These are phyloP conservation scores for Geotrichum europaeum DNA, from an alignment of 1,139 yeast genomes.

Conservation along the genomic window DNA sequence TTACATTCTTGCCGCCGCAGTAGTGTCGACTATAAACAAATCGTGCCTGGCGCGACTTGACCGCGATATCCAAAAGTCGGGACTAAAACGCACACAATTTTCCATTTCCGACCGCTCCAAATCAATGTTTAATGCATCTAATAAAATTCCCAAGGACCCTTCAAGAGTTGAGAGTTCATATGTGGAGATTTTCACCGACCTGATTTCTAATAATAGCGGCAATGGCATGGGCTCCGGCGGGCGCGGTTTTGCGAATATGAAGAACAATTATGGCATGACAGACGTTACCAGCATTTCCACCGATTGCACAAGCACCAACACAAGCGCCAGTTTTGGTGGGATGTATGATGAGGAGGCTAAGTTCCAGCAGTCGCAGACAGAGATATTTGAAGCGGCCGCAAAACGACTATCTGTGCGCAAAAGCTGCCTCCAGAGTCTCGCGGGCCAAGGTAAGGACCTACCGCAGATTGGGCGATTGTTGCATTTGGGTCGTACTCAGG, in stretches of 20 bases:
- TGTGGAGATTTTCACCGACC: too few relatives aligned
- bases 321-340: too few relatives aligned
- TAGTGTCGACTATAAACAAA: conserved; percentile 12
- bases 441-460: conserved; percentile 15
- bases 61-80: conserved; percentile 16
- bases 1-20: conserved; percentile 17
- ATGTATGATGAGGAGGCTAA: too few relatives aligned
- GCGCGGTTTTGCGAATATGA: too few relatives aligned
- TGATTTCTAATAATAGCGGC: too few relatives aligned
- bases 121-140: background rate
- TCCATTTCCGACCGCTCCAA: conserved; percentile 16
- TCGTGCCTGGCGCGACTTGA: conserved; percentile 3
- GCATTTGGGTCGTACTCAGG: conserved; percentile 14
- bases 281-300: too few relatives aligned
- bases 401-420: conserved; percentile 14
- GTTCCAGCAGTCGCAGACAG: too few relatives aligned
- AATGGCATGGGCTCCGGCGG: too few relatives aligned
- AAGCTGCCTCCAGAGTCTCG: conserved; percentile 12
- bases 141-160: conserved; percentile 16
- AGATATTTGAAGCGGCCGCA: conserved; percentile 2
- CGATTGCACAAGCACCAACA: too few relatives aligned
- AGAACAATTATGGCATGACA: too few relatives aligned
- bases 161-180: conserved; percentile 6
- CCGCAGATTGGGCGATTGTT: conserved; percentile 18
- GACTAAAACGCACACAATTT: conserved; percentile 13